Conservation (phyloP, 805 yeast genomes). For the Middelhovenomyces tepae region DNA sequence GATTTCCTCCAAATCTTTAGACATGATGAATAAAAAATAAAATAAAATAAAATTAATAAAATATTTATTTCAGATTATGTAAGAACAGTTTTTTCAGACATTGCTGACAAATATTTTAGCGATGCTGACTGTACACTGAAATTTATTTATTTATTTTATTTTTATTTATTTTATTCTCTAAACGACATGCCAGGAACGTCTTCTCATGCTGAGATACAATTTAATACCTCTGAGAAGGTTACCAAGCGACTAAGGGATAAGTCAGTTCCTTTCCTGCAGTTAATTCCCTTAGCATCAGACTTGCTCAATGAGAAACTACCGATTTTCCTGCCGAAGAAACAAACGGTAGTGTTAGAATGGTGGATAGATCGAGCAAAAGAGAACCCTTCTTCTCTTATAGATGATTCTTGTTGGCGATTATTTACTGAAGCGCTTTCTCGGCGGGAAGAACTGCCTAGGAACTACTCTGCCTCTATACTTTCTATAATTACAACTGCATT, state of each 20-base stretch:
- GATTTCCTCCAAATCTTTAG: conserved; percentile 78
- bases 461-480: too few relatives aligned
- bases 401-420: too few relatives aligned
- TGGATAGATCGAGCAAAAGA: too few relatives aligned
- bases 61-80: conserved; percentile 9
- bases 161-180: not conserved
- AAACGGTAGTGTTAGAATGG: conserved; percentile 30
- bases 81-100: conserved; percentile 5
- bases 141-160: conserved; percentile 5
- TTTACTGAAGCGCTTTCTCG: too few relatives aligned
- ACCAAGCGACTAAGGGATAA: conserved; percentile 25
- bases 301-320: conserved; percentile 13
- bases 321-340: conserved; percentile 25
- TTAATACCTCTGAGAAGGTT: conserved; percentile 20
- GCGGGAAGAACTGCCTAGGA: too few relatives aligned
- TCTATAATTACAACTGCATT: too few relatives aligned
- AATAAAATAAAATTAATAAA: not conserved
- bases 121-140: too few relatives aligned
- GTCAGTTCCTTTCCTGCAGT: conserved; percentile 13
- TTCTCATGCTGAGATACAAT: too few relatives aligned
- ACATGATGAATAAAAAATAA: conserved; percentile 36
- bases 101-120: conserved; percentile 2
- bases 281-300: conserved; percentile 18
- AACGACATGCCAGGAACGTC: too few relatives aligned
- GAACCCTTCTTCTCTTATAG: too few relatives aligned